Conservation (phyloP, 2,329 filamentous ascomycete genomes). For the Colletotrichum sp. region DNA sequence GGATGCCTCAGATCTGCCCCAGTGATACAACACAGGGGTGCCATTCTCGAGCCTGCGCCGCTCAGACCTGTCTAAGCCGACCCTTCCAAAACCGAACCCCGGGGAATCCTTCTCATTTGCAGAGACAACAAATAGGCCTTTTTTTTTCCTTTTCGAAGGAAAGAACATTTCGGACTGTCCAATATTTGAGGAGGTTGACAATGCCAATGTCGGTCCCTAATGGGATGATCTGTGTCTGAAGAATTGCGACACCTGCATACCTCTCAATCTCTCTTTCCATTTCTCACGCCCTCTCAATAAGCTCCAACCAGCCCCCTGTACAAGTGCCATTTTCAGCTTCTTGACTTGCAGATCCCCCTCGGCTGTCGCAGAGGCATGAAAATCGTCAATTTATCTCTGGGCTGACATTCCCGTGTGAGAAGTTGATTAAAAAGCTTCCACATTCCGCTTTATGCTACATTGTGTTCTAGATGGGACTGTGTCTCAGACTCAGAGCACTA, state of each 20-base stretch:
- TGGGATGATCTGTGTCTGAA: constrained; percentile 10
- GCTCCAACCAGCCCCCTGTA: background rate
- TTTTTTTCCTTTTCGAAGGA: background rate
- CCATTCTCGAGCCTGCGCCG: background rate
- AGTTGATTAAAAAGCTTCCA: background rate
- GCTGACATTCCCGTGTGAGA: background rate
- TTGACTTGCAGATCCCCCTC: background rate
- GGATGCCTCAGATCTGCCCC: constrained; percentile 18
- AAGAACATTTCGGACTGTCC: background rate
- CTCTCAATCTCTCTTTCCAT: background rate
- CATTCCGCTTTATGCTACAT: background rate
- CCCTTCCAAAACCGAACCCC: background rate
- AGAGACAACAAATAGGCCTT: background rate
- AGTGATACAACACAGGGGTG: constrained; percentile 13
- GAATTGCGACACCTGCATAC: background rate
- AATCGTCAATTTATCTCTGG: background rate
- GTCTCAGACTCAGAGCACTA: background rate
- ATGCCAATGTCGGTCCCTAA: background rate
- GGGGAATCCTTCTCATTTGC: constrained; percentile 1
- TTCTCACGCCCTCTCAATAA: background rate
- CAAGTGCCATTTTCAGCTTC: background rate
- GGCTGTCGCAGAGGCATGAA: background rate
- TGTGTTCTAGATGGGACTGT: background rate
- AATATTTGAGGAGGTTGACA: background rate
- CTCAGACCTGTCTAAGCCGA: background rate